phyloP scores from a whole-genome alignment of 371 early-diverging fungal genomes.

The Rhizomucor miehei region DNA sequence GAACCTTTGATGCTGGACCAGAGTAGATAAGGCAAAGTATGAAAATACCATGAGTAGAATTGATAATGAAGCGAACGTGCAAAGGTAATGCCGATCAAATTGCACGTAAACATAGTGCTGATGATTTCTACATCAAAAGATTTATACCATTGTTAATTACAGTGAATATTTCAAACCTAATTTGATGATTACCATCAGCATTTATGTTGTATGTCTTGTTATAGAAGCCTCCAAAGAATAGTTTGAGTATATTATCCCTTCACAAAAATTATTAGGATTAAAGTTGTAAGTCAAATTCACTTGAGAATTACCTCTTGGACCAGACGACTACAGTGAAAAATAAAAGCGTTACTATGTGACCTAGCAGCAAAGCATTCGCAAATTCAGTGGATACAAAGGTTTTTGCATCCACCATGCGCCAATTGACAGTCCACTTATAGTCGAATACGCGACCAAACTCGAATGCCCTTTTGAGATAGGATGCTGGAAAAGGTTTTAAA shows the following conservation, averaged over 20 bases:
- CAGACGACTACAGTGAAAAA: conserved; percentile 55
- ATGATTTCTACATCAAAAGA: conserved; percentile 58
- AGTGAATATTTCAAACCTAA: background rate
- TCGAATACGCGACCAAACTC: conserved; percentile 83
- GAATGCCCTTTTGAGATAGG: conserved; percentile 79
- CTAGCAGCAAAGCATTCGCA: conserved; percentile 55
- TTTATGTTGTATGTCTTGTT: conserved; percentile 10
- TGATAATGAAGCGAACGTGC: conserved; percentile 92
- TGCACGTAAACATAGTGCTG: conserved; percentile 70
- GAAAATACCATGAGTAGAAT: conserved; percentile 94
- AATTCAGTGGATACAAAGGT: conserved; percentile 63
- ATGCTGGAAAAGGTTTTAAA: conserved; percentile 47
- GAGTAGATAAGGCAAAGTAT: conserved; percentile 80
- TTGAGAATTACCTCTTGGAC: conserved; percentile 39
- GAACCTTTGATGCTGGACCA: conserved; percentile 30
- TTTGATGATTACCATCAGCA: conserved; percentile 33
- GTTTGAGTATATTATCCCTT: background rate
- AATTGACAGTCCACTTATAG: conserved; percentile 94
- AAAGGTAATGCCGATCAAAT: conserved; percentile 86
- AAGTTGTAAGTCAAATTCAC: background rate
- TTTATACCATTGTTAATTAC: conserved; percentile 13
- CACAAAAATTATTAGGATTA: background rate
- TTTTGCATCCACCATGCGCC: conserved; percentile 76
- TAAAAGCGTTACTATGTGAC: conserved; percentile 60
- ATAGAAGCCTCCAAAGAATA: conserved; percentile 10